Base-by-base conservation (phyloP, 371 early-diverging fungal genomes). In the Polyrhizophydium stewartii region DNA sequence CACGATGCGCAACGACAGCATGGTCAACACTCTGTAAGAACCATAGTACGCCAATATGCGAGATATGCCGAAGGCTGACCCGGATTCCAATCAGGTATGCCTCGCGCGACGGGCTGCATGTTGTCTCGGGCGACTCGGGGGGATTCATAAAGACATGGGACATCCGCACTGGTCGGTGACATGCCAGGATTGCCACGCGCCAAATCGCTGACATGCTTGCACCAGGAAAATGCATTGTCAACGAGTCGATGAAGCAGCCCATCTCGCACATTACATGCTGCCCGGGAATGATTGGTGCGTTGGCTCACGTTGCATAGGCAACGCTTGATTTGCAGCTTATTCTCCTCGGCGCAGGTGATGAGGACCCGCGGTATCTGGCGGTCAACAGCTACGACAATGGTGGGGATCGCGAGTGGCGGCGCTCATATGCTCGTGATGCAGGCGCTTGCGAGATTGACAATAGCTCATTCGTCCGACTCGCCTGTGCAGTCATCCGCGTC, bases 371-470 rank as follows among this genome's bases (percentile, higher is more conserved):
- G 41, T 89, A 87, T 68, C 79, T 93, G 77, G 89, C 90, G 21
- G 85, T 89, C 25, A 93, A 93, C 61, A 87, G 89, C 63, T 93
- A 92, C 53, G 93, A 93, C 65, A 92, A 92, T 68, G 82, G 92
- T 90, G 77, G 55, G 74, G 65, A n/a, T 24, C 40, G 17, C 59
- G 13, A 24, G 31, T 43, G 13, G 13, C 52, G 13, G 2, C 28
- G n/a, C n/a, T n/a, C n/a, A n/a, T n/a, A n/a, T n/a, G n/a, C n/a
- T n/a, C n/a, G n/a, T n/a, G n/a, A n/a, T n/a, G n/a, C n/a, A n/a
- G n/a, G n/a, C 28, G 16, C 12, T 37, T 37, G 41, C 16, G 24
- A 49, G 10, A 49, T 25, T 24, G 21, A 21, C 21, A 16, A 41
- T 16, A 41, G 21, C 21, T 41, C 41, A 41, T 21, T 41, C 21